Percentiles rank a stretch among this genome's conserved stretches.
Conservation (phyloP, 768 basidiomycete species). For the Tubosaeta sp. region DNA sequence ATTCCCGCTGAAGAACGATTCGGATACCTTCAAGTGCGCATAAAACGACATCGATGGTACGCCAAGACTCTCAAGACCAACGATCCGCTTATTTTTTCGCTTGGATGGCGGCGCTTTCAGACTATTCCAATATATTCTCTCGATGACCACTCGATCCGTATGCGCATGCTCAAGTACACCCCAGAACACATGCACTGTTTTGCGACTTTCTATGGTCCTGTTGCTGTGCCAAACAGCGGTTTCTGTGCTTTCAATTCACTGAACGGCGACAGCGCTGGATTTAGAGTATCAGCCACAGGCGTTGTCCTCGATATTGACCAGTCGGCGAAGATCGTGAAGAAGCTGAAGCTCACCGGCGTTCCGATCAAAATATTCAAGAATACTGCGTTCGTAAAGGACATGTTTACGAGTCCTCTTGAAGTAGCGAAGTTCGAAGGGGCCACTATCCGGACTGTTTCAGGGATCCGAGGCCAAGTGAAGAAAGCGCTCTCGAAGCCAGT, state of each 20-base stretch:
- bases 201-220: slow-evolving; percentile 95
- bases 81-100: slow-evolving; percentile 91
- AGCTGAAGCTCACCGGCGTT: slow-evolving; percentile 91
- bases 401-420: slow-evolving; percentile 92
- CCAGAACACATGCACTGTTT: slow-evolving; percentile 99
- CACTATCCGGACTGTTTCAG: slow-evolving; percentile 91
- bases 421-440: slow-evolving; percentile 99
- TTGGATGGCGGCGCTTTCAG: slow-evolving; percentile 99
- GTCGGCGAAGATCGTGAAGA: slow-evolving; percentile 95
- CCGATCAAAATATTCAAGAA: slow-evolving; percentile 99
- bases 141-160: slow-evolving; percentile 96
- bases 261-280: slow-evolving; percentile 59
- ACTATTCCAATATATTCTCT: slow-evolving; percentile 91
- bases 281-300: slow-evolving; percentile 90
- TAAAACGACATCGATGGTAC: slow-evolving; percentile 97
- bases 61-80: slow-evolving; percentile 90
- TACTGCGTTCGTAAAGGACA: slow-evolving; percentile 95
- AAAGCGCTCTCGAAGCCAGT: slow-evolving; percentile 94
- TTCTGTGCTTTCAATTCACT: slow-evolving; percentile 97
- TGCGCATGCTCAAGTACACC: slow-evolving; percentile 99
- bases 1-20: slow-evolving; percentile 87
- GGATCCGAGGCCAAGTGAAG: slow-evolving; percentile 95
- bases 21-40: slow-evolving; percentile 89
- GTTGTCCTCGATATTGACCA: slow-evolving; percentile 92
- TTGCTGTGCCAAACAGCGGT: slow-evolving; percentile 87